phyloP scores from a whole-genome alignment of 2,329 filamentous ascomycete species.

The Mollisia scopiformis region DNA sequence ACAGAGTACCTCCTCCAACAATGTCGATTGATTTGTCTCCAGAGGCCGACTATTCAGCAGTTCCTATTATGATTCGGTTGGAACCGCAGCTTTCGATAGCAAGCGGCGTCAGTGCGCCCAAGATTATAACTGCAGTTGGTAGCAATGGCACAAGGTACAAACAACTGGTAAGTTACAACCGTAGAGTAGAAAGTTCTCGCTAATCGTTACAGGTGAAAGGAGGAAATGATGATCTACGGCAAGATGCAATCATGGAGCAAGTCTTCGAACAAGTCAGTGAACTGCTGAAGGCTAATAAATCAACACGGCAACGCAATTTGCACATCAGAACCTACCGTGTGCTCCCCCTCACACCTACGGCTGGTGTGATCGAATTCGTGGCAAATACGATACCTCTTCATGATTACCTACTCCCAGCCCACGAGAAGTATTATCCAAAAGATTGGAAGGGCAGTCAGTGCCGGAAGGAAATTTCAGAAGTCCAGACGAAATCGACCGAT shows the following conservation, averaged over 20 bases:
- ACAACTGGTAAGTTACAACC: slow-evolving; percentile 66
- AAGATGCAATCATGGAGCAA: slow-evolving; percentile 99
- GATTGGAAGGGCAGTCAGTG: slow-evolving; percentile 79
- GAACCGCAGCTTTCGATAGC: slow-evolving; percentile 81
- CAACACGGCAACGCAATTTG: slow-evolving; percentile 84
- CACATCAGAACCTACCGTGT: slow-evolving; percentile 98
- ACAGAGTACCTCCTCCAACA: slow-evolving; percentile 83
- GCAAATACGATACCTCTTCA: slow-evolving; percentile 90
- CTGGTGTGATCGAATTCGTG: slow-evolving; percentile 97
- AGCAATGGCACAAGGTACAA: slow-evolving; percentile 81
- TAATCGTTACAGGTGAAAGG: slow-evolving; percentile 71
- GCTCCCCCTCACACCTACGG: slow-evolving; percentile 79
- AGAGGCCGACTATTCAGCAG: slow-evolving; percentile 72
- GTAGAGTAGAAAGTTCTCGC: slow-evolving; percentile 13
- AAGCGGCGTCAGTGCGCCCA: slow-evolving; percentile 88
- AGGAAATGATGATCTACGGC: slow-evolving; percentile 91
- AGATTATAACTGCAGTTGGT: slow-evolving; percentile 83
- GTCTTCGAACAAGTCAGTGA: slow-evolving; percentile 96
- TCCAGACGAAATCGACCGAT: slow-evolving; percentile 70
- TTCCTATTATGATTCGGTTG: slow-evolving; percentile 76
- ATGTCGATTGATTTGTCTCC: slow-evolving; percentile 78
- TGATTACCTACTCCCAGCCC: slow-evolving; percentile 89
- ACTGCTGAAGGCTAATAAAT: slow-evolving; percentile 81
- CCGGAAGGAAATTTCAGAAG: slow-evolving; percentile 77
- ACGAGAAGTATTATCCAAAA: slow-evolving; percentile 82